Percentiles rank a stretch among this genome's conserved stretches.
Conservation (phyloP, 768 basidiomycete species). For the Boletus rubescentipes region DNA sequence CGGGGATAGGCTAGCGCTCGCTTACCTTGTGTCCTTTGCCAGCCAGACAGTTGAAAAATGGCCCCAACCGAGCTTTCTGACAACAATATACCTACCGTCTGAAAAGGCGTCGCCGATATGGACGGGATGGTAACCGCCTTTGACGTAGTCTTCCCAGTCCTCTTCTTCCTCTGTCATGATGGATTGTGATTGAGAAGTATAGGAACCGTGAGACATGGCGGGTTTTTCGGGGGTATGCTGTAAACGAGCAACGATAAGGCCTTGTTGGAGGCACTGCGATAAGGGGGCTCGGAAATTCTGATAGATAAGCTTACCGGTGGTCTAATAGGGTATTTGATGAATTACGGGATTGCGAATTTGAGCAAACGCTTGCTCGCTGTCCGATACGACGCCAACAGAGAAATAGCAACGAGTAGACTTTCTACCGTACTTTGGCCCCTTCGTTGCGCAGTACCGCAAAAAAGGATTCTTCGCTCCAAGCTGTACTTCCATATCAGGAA, state of each 20-base stretch:
- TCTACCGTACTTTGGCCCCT: not conserved
- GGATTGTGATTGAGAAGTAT: conserved; percentile 70
- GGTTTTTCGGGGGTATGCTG: conserved; percentile 35
- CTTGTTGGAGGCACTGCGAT: conserved; percentile 26
- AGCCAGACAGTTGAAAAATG: conserved; percentile 96
- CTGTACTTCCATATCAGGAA: conserved; percentile 18
- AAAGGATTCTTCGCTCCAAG: conserved; percentile 2
- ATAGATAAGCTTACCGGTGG: conserved; percentile 32
- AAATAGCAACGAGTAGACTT: not conserved
- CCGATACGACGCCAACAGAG: not conserved
- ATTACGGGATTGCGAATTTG: not conserved
- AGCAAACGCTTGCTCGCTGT: not conserved
- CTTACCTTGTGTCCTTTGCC: conserved; percentile 77
- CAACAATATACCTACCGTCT: conserved; percentile 83
- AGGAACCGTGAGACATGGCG: conserved; percentile 70
- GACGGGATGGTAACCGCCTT: conserved; percentile 88
- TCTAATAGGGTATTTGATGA: conserved; percentile 29
- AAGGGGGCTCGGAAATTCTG: conserved; percentile 26
- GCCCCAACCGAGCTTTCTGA: conserved; percentile 94
- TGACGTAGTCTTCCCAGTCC: conserved; percentile 87
- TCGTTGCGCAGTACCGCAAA: conserved; percentile 4
- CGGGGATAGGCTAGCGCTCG: conserved; percentile 13
- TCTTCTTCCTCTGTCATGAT: conserved; percentile 91
- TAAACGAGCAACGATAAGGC: conserved; percentile 34
- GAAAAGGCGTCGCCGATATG: conserved; percentile 92